Conservation (phyloP, 179 eudicot species). For the Patellifolia procumbens region DNA sequence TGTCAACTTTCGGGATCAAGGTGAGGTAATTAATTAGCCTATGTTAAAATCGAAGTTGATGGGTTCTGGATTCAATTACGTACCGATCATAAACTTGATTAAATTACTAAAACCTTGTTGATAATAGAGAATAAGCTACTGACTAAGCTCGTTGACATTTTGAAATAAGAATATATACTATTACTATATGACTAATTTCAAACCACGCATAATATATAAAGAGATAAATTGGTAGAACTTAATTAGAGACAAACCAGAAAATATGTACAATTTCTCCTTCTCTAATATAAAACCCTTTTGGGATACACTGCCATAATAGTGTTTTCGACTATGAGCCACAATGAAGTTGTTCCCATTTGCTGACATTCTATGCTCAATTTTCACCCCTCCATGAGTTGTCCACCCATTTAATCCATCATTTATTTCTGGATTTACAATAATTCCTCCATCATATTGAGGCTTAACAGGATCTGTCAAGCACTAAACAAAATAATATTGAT, state of each 20-base stretch:
- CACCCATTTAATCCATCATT: slow-evolving; percentile 57
- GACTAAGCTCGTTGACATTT: too few species aligned
- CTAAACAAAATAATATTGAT: slow-evolving; percentile 22
- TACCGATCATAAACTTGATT: too few species aligned
- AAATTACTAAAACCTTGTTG: too few species aligned
- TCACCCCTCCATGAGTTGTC: slow-evolving; percentile 48
- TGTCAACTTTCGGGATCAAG: too few species aligned
- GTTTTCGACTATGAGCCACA: slow-evolving; percentile 39
- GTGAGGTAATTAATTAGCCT: too few species aligned
- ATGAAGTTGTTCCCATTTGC: slow-evolving; percentile 49
- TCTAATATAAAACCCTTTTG: slow-evolving; percentile 43
- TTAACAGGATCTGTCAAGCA: slow-evolving; percentile 49
- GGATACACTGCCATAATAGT: slow-evolving; percentile 39
- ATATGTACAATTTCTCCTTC: slow-evolving; percentile 44
- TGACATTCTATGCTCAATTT: slow-evolving; percentile 35
- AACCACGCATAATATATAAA: too few species aligned
- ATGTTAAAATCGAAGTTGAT: too few species aligned
- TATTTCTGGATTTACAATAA: slow-evolving; percentile 56
- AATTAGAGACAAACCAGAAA: slow-evolving; percentile 47
- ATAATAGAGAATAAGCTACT: too few species aligned
- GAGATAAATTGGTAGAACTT: neutral
- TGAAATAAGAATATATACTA: neutral
- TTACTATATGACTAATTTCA: neutral
- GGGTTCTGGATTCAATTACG: too few species aligned
- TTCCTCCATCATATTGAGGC: slow-evolving; percentile 67